A percentile compares a stretch with the other conserved stretches of the same genome.
Evolutionary conservation across 139 green algal species (phyloP).

Genomic region (Chlorella ohadii): DNA sequence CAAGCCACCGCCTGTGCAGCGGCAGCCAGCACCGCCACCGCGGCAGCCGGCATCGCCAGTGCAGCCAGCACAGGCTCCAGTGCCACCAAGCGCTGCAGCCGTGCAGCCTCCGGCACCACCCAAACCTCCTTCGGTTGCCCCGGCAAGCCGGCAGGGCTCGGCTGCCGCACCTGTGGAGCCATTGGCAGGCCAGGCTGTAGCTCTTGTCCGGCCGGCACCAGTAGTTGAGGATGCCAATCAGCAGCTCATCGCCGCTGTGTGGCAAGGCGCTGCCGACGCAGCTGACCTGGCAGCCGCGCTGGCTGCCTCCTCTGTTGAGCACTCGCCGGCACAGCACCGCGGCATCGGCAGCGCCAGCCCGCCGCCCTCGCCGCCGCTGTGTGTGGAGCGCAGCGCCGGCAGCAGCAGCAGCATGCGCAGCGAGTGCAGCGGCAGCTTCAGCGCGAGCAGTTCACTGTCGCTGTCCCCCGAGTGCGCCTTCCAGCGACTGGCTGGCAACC

Average conservation of each 20-base stretch:
- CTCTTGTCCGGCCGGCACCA: too few relatives aligned
- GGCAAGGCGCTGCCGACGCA: not conserved
- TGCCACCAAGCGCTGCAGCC: too few relatives aligned
- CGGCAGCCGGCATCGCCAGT: too few relatives aligned
- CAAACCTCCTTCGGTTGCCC: too few relatives aligned
- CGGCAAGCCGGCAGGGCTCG: too few relatives aligned
- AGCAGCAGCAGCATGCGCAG: slow-evolving; percentile 3
- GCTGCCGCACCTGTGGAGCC: too few relatives aligned
- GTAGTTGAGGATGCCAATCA: too few relatives aligned
- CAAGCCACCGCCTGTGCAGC: too few relatives aligned
- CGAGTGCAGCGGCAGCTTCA: not conserved
- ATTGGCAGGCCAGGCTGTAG: too few relatives aligned
- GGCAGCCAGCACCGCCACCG: too few relatives aligned
- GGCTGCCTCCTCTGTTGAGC: not conserved
- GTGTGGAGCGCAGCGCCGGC: not conserved
- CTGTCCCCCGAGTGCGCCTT: not conserved
- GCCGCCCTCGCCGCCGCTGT: not conserved
- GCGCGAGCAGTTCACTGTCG: not conserved
- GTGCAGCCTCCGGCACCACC: too few relatives aligned
- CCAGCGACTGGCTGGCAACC: not conserved
- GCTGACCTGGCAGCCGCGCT: not conserved
- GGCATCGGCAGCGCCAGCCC: not conserved
- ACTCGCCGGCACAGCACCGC: not conserved
- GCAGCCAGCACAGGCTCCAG: too few relatives aligned
- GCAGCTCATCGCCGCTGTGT: not conserved